Conservation (phyloP, 371 early-diverging fungal species). For the Syncephalastrum racemosum region DNA sequence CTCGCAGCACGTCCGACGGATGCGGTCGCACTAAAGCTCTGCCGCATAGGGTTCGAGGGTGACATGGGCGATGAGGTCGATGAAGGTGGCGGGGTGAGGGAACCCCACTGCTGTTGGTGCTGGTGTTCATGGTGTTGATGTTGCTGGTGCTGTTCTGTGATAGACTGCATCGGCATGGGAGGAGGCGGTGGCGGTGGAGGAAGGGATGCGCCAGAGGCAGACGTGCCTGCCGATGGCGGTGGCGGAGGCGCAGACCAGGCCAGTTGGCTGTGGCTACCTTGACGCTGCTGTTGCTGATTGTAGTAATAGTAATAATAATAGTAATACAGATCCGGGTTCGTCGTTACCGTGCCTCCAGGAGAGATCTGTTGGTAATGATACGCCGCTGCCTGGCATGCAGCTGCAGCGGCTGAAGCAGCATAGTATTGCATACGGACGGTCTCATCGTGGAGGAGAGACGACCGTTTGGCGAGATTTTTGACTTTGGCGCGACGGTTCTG, state of each 20-base stretch:
- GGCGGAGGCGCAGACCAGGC: slow-evolving; percentile 12
- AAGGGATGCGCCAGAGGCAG: slow-evolving; percentile 12
- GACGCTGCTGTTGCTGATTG: slow-evolving; percentile 39
- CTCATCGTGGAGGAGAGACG: slow-evolving; percentile 54
- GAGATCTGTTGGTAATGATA: slow-evolving; percentile 35
- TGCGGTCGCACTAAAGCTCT: slow-evolving; percentile 15
- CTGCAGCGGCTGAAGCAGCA: slow-evolving; percentile 45
- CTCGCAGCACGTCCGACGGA: slow-evolving; percentile 6
- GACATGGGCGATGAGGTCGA: slow-evolving; percentile 30
- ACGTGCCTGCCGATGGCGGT: slow-evolving; percentile 3
- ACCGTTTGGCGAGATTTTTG: slow-evolving; percentile 68
- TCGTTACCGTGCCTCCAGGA: slow-evolving; percentile 26
- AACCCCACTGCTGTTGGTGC: neutral
- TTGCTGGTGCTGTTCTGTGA: neutral
- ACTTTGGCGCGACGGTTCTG: slow-evolving; percentile 97
- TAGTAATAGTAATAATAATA: slow-evolving; percentile 51
- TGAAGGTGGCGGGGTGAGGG: slow-evolving; percentile 21
- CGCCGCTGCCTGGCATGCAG: slow-evolving; percentile 43
- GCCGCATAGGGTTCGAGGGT: slow-evolving; percentile 17
- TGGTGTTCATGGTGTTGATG: too few species aligned
- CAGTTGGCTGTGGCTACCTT: slow-evolving; percentile 2
- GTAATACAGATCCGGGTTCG: slow-evolving; percentile 42
- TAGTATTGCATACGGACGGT: slow-evolving; percentile 42
- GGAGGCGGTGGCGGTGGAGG: slow-evolving; percentile 29
- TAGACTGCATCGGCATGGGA: slow-evolving; percentile 9